Conservation (phyloP, 2,329 filamentous ascomycete species). For the Sclerotinia spermophila region DNA sequence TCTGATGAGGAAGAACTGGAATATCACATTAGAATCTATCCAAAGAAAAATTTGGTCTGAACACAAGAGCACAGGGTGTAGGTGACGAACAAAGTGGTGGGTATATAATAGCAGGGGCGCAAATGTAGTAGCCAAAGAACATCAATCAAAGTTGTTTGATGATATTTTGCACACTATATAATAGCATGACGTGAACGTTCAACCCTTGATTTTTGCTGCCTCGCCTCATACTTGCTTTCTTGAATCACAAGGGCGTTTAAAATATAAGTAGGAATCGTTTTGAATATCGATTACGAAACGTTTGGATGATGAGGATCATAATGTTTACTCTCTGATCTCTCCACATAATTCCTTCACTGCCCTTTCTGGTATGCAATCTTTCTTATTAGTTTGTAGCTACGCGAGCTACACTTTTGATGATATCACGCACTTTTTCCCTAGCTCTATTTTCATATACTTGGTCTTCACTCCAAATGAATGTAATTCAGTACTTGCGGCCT, state of each 20-base stretch:
- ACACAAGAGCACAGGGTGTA: not conserved
- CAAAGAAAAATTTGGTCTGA: not conserved
- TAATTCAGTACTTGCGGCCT: too few species aligned
- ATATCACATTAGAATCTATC: not conserved
- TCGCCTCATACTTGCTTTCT: not conserved
- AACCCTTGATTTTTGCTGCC: fast-evolving
- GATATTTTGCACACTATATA: not conserved
- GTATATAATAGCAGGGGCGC: not conserved
- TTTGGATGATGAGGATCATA: too few species aligned
- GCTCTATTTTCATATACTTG: too few species aligned
- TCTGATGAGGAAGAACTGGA: not conserved
- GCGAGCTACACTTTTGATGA: too few species aligned
- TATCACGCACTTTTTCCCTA: too few species aligned
- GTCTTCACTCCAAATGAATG: too few species aligned
- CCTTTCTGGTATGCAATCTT: too few species aligned
- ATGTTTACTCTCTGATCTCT: too few species aligned
- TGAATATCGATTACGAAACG: too few species aligned
- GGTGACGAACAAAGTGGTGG: not conserved
- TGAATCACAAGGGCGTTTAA: not conserved
- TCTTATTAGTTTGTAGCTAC: too few species aligned
- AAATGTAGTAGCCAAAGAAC: not conserved
- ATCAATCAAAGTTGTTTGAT: not conserved
- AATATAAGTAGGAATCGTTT: not conserved
- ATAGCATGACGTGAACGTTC: not conserved
- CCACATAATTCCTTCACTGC: too few species aligned